Evolutionary conservation across 495 filamentous ascomycete species (phyloP).

Genomic region (Neurospora tetrasperma): DNA sequence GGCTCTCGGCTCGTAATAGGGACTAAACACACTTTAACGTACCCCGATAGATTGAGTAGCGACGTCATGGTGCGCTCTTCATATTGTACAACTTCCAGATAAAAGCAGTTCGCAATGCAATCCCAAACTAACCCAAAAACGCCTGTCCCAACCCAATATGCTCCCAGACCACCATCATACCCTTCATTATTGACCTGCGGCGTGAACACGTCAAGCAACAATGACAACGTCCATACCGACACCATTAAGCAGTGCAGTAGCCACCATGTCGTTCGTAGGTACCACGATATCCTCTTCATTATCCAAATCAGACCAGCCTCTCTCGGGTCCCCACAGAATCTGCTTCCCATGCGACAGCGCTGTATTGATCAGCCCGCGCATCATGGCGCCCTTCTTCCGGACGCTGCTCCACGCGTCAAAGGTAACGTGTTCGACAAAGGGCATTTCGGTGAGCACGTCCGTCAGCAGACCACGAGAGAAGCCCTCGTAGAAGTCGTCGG

Average conservation of each 20-base stretch:
- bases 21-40: background rate
- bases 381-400: slow-evolving; percentile 55
- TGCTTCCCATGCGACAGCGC: slow-evolving; percentile 38
- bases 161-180: background rate
- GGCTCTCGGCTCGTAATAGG: background rate
- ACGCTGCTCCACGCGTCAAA: slow-evolving; percentile 70
- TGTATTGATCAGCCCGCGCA: slow-evolving; percentile 54
- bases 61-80: background rate
- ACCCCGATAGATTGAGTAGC: background rate
- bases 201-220: background rate
- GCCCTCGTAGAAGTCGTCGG: slow-evolving; percentile 61
- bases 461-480: slow-evolving; percentile 54
- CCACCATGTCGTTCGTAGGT: background rate
- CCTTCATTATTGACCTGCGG: background rate
- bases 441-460: slow-evolving; percentile 49
- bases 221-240: slow-evolving; percentile 6
- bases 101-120: background rate
- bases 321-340: slow-evolving; percentile 59
- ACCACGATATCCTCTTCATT: slow-evolving; percentile 18
- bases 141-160: background rate
- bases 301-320: slow-evolving; percentile 50
- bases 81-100: background rate
- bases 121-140: background rate
- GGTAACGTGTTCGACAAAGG: slow-evolving; percentile 50
- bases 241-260: slow-evolving; percentile 2